A percentile compares a stretch with the other conserved stretches of the same genome.
These are phyloP conservation scores for Tetradesmus lagerheimii DNA, from an alignment of 139 green algal genomes.

Conservation along the genomic window DNA sequence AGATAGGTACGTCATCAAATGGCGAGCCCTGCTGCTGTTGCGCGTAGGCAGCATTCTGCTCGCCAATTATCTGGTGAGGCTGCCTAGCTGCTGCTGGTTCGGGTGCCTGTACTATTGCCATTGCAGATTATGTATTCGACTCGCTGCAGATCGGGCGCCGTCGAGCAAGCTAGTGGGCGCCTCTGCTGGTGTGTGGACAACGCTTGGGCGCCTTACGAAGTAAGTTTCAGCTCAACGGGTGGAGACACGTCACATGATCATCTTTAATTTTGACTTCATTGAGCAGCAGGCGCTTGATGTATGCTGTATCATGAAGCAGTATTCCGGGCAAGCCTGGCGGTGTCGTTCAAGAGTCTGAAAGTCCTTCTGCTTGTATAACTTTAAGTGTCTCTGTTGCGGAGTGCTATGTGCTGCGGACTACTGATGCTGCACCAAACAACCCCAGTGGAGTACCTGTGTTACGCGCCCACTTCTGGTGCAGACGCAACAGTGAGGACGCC, in stretches of 20 bases:
- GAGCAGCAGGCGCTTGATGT: neutral
- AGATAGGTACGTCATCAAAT: conserved; percentile 8
- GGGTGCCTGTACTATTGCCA: conserved; percentile 5
- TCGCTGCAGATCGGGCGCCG: neutral
- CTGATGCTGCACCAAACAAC: no score
- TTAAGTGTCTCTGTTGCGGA: no score
- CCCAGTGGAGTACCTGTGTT: no score
- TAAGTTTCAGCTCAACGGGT: neutral
- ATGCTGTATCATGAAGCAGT: neutral
- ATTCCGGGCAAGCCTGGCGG: neutral
- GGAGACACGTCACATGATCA: neutral
- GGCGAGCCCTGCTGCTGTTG: neutral
- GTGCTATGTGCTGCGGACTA: no score
- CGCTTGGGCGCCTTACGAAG: neutral
- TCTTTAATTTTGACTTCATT: neutral
- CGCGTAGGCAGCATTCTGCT: conserved; percentile 10
- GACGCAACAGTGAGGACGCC: no score
- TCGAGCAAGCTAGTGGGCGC: neutral
- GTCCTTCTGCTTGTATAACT: no score
- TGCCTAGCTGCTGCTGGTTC: neutral
- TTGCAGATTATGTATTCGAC: neutral
- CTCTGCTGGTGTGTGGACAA: neutral
- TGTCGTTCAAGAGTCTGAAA: neutral
- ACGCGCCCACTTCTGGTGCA: no score
- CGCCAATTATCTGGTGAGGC: conserved; percentile 1